phyloP scores from a whole-genome alignment of 768 basidiomycete species.

The Phylloporus sp. region DNA sequence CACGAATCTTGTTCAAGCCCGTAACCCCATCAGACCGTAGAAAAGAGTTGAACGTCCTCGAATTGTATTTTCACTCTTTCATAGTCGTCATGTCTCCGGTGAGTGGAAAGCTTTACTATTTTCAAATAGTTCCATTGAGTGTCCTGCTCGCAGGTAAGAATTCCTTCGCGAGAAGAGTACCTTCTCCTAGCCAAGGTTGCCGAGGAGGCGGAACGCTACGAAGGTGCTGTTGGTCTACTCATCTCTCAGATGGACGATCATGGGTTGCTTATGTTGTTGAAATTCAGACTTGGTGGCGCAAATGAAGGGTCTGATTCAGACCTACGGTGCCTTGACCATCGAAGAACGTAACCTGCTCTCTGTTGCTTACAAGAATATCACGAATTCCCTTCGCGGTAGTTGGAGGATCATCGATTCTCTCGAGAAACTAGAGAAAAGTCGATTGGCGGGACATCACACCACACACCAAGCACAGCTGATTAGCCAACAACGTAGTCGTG shows the following conservation, averaged over 20 bases:
- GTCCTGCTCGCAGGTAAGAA: conserved; percentile 23
- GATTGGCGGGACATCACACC: conserved; percentile 26
- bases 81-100: conserved; percentile 27
- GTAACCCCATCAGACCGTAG: conserved; percentile 27
- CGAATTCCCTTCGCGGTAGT: conserved; percentile 75
- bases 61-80: conserved; percentile 8
- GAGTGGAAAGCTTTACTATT: conserved; percentile 10
- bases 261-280: conserved; percentile 17
- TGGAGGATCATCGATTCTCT: conserved; percentile 80
- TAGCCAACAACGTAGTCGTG: conserved; percentile 66
- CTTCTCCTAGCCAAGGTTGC: conserved; percentile 75
- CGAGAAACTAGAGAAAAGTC: conserved; percentile 54
- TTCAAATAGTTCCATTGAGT: conserved; percentile 2
- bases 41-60: conserved; percentile 20
- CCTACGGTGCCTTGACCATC: conserved; percentile 65
- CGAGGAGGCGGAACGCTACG: conserved; percentile 85
- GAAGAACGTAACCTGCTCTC: conserved; percentile 89
- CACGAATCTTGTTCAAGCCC: conserved; percentile 27
- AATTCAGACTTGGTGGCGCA: conserved; percentile 66
- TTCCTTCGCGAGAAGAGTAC: conserved; percentile 37
- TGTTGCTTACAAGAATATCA: conserved; percentile 88
- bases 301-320: conserved; percentile 70
- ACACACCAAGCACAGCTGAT: conserved; percentile 58
- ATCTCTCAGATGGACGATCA: neutral
- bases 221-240: conserved; percentile 47